A percentile compares a stretch with the other conserved stretches of the same genome.
Evolutionary conservation across 352 stramenopile species (phyloP).

Genomic region (Phytophthora brassicae): DNA sequence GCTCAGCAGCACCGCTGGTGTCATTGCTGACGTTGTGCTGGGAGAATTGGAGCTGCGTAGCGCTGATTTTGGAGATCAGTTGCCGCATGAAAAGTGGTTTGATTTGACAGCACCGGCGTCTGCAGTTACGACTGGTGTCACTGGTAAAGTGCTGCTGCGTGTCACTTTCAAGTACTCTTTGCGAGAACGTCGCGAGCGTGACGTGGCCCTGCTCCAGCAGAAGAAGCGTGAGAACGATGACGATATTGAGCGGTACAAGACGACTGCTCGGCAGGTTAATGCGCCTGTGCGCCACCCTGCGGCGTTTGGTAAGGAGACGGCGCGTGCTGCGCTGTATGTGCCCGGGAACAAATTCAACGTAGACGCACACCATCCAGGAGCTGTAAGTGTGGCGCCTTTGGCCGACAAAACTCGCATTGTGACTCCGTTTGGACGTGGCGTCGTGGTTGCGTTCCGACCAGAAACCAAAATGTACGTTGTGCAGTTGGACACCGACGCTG

Average conservation of each 20-base stretch:
- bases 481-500: slow-evolving; percentile 61
- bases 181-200: slow-evolving; percentile 40
- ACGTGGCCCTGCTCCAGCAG: slow-evolving; percentile 39
- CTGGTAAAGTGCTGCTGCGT: slow-evolving; percentile 53
- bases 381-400: slow-evolving; percentile 62
- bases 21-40: slow-evolving; percentile 71
- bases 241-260: slow-evolving; percentile 61
- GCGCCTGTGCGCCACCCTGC: slow-evolving; percentile 56
- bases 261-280: slow-evolving; percentile 59
- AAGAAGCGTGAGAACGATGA: slow-evolving; percentile 72
- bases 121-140: slow-evolving; percentile 16
- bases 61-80: slow-evolving; percentile 59
- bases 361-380: slow-evolving; percentile 64
- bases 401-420: slow-evolving; percentile 76
- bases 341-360: slow-evolving; percentile 71
- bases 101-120: slow-evolving; percentile 47
- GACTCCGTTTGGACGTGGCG: slow-evolving; percentile 72
- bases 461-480: slow-evolving; percentile 84
- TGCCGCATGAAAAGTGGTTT: slow-evolving; percentile 54
- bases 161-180: slow-evolving; percentile 66
- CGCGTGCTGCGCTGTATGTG: slow-evolving; percentile 66
- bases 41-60: slow-evolving; percentile 64
- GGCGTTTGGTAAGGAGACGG: slow-evolving; percentile 57
- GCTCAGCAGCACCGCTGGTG: slow-evolving; percentile 52
- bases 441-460: slow-evolving; percentile 69